Base-by-base conservation (phyloP, 2,329 filamentous ascomycete genomes). In the Mycosphaerella sp. region DNA sequence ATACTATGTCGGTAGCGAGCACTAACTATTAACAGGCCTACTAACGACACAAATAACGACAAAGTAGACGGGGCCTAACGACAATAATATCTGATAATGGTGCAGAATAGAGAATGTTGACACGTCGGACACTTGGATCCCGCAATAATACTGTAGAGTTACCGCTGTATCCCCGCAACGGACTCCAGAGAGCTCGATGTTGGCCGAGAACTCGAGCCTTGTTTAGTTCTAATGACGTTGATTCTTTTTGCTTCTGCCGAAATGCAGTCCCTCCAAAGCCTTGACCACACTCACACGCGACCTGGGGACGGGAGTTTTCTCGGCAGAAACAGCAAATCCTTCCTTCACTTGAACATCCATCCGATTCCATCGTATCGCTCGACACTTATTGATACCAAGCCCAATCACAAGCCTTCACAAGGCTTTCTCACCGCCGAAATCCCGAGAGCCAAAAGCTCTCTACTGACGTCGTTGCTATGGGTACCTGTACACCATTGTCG, bases 391-490 rank as follows among this genome's bases (percentile, higher is more conserved):
- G n/a, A n/a, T n/a, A 35, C 28, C 37, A 49, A 41, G 37, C 39
- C 27, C 37, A 35, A 49, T 42, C 45, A 36, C 27, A 41, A 49
- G 39, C n/a, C 45, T 49, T 28, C 17, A 12, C 37, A 49, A 49
- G 37, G 14, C 41, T 16, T 21, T 49, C 45, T 41, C 41, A 25
- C n/a, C n/a, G n/a, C n/a, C n/a, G n/a, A n/a, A n/a, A n/a, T n/a
- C n/a, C 35, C 13, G 27, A 16, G 14, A n/a, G 44, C 36, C 44
- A 48, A 48, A 35, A n/a, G n/a, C n/a, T n/a, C 36, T 30, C 30
- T 32, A 3, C 30, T 32, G 30, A 32, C 30, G 30, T 32, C 30
- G 30, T 32, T 4, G 4, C 3, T 10, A 10, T 32, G 8, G 30
- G 13, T 32, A n/a, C 1, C 30, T 4, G 3, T 3, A 32, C 9